These are phyloP conservation scores for Teunomyces aglyptinius DNA, from an alignment of 805 yeast genomes.

Conservation along the genomic window DNA sequence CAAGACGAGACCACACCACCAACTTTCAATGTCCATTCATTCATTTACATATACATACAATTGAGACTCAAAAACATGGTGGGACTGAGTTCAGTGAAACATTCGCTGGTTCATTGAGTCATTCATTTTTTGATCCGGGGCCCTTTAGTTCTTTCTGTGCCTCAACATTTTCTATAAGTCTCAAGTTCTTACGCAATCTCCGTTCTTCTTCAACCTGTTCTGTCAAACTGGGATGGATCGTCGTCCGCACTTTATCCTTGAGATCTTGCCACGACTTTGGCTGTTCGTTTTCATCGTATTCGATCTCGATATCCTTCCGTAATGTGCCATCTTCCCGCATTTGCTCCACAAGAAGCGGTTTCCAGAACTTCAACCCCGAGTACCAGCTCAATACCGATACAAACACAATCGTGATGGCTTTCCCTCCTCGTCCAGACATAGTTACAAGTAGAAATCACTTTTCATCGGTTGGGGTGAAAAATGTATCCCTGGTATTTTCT, in stretches of 20 bases:
- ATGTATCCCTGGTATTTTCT: too few relatives aligned
- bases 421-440: slow-evolving; percentile 19
- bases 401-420: slow-evolving; percentile 21
- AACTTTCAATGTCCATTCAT: not conserved
- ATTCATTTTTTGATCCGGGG: not conserved
- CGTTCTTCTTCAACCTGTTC: slow-evolving; percentile 9
- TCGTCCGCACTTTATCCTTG: slow-evolving; percentile 27
- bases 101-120: not conserved
- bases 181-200: slow-evolving; percentile 8
- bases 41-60: not conserved
- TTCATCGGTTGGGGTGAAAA: not conserved
- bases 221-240: slow-evolving; percentile 27
- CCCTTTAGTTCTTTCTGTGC: slow-evolving; percentile 5
- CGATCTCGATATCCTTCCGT: slow-evolving; percentile 57
- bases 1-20: not conserved
- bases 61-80: too few relatives aligned
- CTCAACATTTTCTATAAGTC: slow-evolving; percentile 8
- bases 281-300: slow-evolving; percentile 35
- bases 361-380: slow-evolving; percentile 64
- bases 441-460: too few relatives aligned
- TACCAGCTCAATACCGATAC: slow-evolving; percentile 38
- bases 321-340: slow-evolving; percentile 64
- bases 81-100: not conserved
- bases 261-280: slow-evolving; percentile 42
- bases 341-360: slow-evolving; percentile 71